Evolutionary conservation across 208 protist genomes (phyloP), one percentile per base, ranked within the genome.

Genomic region (Wallacemonas sp.): DNA sequence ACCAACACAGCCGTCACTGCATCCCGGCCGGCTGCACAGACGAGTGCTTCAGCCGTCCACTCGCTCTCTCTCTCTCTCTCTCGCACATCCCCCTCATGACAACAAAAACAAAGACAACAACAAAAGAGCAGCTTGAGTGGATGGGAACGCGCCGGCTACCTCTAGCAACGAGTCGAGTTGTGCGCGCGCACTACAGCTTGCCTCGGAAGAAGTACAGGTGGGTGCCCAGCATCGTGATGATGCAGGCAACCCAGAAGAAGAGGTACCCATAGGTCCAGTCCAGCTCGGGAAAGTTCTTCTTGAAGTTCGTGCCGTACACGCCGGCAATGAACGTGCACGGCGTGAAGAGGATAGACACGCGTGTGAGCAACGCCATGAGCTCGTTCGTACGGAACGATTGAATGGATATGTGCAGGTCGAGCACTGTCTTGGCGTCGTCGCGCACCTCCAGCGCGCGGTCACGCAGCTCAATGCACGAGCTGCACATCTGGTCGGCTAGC

Each of bases 241-340:
- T 15, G 64, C 85, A 94, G 65, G 81, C 37, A 26, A 75, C 19
- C 85, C 89, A 94, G 44, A 87, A 94, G 38, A 64, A 84, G 15
- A 59, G 45, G 66, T 94, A 94, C 24, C 83, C 85, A 42, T 83
- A 91, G 5, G 55, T 37, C 84, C 76, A 94, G 32, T 70, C 62
- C 38, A 94, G 72, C 74, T 94, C 84, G 2, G 89, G 89, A 10
- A 94, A 83, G 74, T 88, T 68, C 33, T 74, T 62, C 15, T 71
- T 38, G 63, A 95, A 94, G 74, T 97, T 97, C 91, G 95, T 97
- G 15, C 91, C 91, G 71, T 93, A 97, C 48, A 97, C 85, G 13
- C 83, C 86, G 5, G 91, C 85, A 17, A 97, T 36, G 45, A 97
- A 97, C 15, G 79, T 94, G 42, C 86, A 85, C 3, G 91, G 91